A percentile compares a stretch with the other conserved stretches of the same genome.
Conservation (phyloP, 2,329 filamentous ascomycete genomes). For the Clarireedia hainanense region DNA sequence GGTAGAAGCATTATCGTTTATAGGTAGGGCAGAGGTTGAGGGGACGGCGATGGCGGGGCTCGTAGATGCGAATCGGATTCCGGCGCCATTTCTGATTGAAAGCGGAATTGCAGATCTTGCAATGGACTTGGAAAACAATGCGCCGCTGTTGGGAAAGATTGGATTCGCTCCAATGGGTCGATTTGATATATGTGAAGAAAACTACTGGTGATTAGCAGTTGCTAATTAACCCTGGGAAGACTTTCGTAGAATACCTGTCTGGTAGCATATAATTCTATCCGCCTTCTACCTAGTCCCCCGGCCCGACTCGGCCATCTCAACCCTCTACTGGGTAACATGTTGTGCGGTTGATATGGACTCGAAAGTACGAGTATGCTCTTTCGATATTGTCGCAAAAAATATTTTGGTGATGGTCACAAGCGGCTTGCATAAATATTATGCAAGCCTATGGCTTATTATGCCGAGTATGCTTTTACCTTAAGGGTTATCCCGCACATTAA, state of each 20-base stretch:
- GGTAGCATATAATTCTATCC: constrained; percentile 32
- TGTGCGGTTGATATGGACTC: constrained; percentile 9
- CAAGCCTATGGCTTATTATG: background rate
- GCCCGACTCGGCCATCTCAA: constrained; percentile 39
- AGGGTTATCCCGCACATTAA: background rate
- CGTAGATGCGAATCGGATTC: constrained; percentile 23
- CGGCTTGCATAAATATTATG: background rate
- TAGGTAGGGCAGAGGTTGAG: background rate
- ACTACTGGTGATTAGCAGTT: constrained; percentile 21
- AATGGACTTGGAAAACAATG: constrained; percentile 14
- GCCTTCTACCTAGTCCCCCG: constrained; percentile 29
- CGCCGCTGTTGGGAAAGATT: constrained; percentile 18
- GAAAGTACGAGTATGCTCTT: background rate
- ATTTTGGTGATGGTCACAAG: constrained; percentile 1
- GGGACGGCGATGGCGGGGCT: constrained; percentile 13
- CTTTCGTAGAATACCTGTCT: constrained; percentile 20
- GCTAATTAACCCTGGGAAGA: background rate
- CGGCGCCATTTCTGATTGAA: constrained; percentile 22
- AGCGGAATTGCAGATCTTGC: constrained; percentile 13
- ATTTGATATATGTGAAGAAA: constrained; percentile 27
- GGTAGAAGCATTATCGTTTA: no score
- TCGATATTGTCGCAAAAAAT: constrained; percentile 20
- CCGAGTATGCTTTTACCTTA: background rate
- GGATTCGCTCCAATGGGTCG: constrained; percentile 19
- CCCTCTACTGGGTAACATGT: constrained; percentile 50